phyloP scores from a whole-genome alignment of 169 alveolate species.

The Eimeria zaria region DNA sequence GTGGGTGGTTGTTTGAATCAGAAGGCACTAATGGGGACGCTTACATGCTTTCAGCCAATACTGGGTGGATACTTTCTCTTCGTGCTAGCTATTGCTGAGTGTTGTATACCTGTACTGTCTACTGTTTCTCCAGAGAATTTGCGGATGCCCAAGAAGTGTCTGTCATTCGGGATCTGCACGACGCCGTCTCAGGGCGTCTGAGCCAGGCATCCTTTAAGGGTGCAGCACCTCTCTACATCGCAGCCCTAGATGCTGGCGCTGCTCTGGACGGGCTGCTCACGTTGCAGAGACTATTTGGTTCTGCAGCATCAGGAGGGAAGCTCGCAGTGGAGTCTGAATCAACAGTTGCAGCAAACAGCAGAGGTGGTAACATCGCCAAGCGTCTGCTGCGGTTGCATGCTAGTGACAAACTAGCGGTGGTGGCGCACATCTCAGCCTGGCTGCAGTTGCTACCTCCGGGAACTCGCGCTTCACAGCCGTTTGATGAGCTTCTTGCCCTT shows the following conservation, averaged over 20 bases:
- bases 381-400: conserved; percentile 56
- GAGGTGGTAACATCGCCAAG: conserved; percentile 18
- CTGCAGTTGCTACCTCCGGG: conserved; percentile 8
- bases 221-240: conserved; percentile 47
- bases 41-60: background rate
- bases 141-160: conserved; percentile 41
- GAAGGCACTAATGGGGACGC: background rate
- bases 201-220: conserved; percentile 70
- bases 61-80: background rate
- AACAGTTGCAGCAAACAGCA: background rate
- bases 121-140: conserved; percentile 40
- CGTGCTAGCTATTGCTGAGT: background rate
- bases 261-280: conserved; percentile 48
- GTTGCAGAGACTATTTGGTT: background rate
- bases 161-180: conserved; percentile 19
- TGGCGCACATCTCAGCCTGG: conserved; percentile 70
- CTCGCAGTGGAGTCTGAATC: conserved; percentile 22
- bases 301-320: background rate
- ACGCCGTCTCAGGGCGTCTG: conserved; percentile 36
- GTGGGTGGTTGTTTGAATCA: background rate
- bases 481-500: conserved; percentile 41
- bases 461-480: conserved; percentile 73
- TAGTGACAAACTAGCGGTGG: conserved; percentile 7
- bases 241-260: conserved; percentile 75
- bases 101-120: background rate